phyloP scores from a whole-genome alignment of 305 asterid genomes.

The Solanum hybrid region DNA sequence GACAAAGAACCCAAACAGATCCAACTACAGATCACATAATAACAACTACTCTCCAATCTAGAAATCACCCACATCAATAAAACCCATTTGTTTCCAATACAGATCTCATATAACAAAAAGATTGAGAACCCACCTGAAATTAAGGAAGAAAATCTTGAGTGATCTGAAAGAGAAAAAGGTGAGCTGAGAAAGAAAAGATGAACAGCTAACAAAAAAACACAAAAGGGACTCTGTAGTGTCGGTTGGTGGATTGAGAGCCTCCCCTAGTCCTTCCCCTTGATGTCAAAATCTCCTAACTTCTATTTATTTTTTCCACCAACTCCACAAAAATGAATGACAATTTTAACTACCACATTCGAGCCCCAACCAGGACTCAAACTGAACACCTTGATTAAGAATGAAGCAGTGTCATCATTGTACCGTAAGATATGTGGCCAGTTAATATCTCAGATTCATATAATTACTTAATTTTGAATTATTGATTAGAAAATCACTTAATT shows the following conservation, averaged over 20 bases:
- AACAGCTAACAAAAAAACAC: neutral
- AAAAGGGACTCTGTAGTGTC: too few species aligned
- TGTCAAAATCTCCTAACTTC: too few species aligned
- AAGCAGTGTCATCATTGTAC: too few species aligned
- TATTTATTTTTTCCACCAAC: too few species aligned
- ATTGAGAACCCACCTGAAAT: neutral
- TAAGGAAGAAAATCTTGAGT: neutral
- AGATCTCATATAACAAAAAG: neutral
- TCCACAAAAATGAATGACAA: too few species aligned
- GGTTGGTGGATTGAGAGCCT: too few species aligned
- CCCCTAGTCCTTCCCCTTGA: too few species aligned
- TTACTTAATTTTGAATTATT: too few species aligned
- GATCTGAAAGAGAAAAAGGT: neutral
- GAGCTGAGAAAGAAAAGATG: neutral
- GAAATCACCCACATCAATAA: neutral
- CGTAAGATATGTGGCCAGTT: too few species aligned
- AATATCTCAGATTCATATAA: fast-evolving
- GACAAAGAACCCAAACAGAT: neutral
- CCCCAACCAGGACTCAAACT: too few species aligned
- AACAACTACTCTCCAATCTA: neutral
- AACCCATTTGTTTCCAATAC: neutral
- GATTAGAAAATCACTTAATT: fast-evolving
- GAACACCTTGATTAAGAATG: too few species aligned
- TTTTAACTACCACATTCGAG: too few species aligned
- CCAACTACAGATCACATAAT: neutral